Evolutionary conservation across 1,284 basidiomycete genomes (phyloP).

Genomic region (Macrocystidia cucumis): DNA sequence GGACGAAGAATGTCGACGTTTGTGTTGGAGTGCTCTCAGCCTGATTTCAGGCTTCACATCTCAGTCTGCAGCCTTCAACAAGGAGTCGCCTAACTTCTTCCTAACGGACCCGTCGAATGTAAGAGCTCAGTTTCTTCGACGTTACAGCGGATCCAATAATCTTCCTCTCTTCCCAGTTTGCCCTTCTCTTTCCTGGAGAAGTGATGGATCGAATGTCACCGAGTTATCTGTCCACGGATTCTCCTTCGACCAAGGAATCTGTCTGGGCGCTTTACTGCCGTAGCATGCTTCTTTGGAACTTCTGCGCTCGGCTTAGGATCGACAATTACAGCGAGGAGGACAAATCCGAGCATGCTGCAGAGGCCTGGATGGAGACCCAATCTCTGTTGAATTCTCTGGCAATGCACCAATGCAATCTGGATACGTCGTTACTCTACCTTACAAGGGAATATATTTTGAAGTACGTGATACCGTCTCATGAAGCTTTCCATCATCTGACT

Average conservation of each 20-base stretch:
- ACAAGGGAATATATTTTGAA: slow-evolving; percentile 68
- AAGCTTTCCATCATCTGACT: background rate
- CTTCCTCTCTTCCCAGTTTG: slow-evolving; percentile 25
- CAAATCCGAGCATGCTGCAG: slow-evolving; percentile 49
- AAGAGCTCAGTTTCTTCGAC: slow-evolving; percentile 18
- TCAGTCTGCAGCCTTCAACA: slow-evolving; percentile 57
- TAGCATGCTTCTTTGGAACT: slow-evolving; percentile 71
- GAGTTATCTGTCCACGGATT: slow-evolving; percentile 27
- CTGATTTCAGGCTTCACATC: slow-evolving; percentile 58
- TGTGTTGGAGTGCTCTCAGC: slow-evolving; percentile 68
- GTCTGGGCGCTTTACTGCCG: slow-evolving; percentile 76
- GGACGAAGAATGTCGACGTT: slow-evolving; percentile 60
- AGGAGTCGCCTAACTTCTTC: slow-evolving; percentile 45
- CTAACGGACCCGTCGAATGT: slow-evolving; percentile 60
- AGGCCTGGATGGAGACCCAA: slow-evolving; percentile 53
- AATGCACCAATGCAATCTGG: slow-evolving; percentile 59
- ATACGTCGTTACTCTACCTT: slow-evolving; percentile 58
- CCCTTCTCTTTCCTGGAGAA: slow-evolving; percentile 44
- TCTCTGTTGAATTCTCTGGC: slow-evolving; percentile 59
- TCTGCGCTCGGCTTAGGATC: slow-evolving; percentile 44
- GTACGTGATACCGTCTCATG: slow-evolving; percentile 34
- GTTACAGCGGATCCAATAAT: background rate
- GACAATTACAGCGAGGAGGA: slow-evolving; percentile 36
- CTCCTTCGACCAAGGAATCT: slow-evolving; percentile 56
- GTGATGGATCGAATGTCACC: slow-evolving; percentile 38